Base-by-base conservation (phyloP, 305 asterid genomes). In the Rubia balearica region DNA sequence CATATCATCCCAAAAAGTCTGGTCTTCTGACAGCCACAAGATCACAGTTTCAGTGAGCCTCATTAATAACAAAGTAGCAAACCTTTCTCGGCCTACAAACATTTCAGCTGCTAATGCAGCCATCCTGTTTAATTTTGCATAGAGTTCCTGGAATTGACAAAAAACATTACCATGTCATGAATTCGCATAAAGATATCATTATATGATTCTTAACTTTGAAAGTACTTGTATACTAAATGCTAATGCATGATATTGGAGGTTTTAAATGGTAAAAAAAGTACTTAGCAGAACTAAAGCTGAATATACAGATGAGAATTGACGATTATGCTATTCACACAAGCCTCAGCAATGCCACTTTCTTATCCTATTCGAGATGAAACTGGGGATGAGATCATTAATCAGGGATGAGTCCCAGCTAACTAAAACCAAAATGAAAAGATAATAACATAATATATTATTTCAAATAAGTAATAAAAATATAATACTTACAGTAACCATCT, bases 41-140 rank as follows among this genome's bases (percentile, higher is more conserved):
- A 94, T 87, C 69, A 94, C 96, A 36, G 99, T 91, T 82, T 94
- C 99, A 5, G 96, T 89, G 64, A 94, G 97, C 89, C 99, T 88
- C 97, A 94, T 94, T 74, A 94, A 79, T 76, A 91, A 81, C 83
- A 89, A 76, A 45, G 87, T 86, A 10, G 97, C 97, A 78, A 89
- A 94, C 81, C 95, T 91, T 83, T 94, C 99, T 75, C 96, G 85
- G 68, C 99, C 99, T 4, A 88, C 89, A 84, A 94, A 94, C 99
- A 94, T 91, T 61, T 94, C 99, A 67, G 90, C 93, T 56, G 96
- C 91, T 71, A 94, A 73, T 77, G 86, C 78, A 74, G 93, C 89
- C 89, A 94, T 88, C 78, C 96, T 88, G 80, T 87, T 94, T 82
- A 91, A 77, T 80, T 94, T 91, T 71, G 86, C 90, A 73, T 79